A percentile compares a stretch with the other conserved stretches of the same genome.
Conservation (phyloP, 805 yeast genomes). For the Spathaspora boniae region DNA sequence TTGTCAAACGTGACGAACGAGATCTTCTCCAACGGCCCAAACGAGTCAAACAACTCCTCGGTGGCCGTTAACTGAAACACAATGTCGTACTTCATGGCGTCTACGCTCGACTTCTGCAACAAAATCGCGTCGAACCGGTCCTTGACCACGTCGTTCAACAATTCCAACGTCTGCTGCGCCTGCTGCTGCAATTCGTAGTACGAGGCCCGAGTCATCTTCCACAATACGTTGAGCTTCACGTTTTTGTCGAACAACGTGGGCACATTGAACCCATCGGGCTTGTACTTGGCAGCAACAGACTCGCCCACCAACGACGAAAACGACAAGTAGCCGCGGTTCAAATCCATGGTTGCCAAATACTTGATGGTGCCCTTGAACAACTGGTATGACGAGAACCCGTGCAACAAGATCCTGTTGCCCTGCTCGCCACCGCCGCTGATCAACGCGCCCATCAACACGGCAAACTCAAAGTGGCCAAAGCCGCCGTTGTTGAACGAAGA, state of each 20-base stretch:
- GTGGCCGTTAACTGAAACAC: constrained; percentile 51
- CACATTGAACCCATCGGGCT: constrained; percentile 58
- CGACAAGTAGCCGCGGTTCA: constrained; percentile 64
- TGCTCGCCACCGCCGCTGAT: constrained; percentile 77
- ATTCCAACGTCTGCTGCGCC: constrained; percentile 63
- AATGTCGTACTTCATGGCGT: constrained; percentile 64
- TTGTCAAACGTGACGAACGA: constrained; percentile 68
- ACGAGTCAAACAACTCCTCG: constrained; percentile 40
- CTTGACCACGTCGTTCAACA: constrained; percentile 73
- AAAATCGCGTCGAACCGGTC: constrained; percentile 83
- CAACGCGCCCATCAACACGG: constrained; percentile 73
- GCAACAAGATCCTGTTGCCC: constrained; percentile 73
- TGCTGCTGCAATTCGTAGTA: constrained; percentile 58
- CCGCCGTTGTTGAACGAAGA: constrained; percentile 68
- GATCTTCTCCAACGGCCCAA: constrained; percentile 69
- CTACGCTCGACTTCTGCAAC: constrained; percentile 53
- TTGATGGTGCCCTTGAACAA: constrained; percentile 84
- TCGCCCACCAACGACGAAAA: constrained; percentile 58
- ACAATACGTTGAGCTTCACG: constrained; percentile 72
- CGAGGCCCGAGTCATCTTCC: constrained; percentile 73
- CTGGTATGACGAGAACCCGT: constrained; percentile 92
- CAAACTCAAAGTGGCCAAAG: constrained; percentile 90
- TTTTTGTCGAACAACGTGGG: constrained; percentile 77
- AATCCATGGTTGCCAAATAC: constrained; percentile 77
- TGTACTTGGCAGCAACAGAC: constrained; percentile 39